Percentiles rank a stretch among this genome's conserved stretches.
Evolutionary conservation across 2,329 filamentous ascomycete genomes (phyloP).

Genomic region (Nigrospora oryzae): DNA sequence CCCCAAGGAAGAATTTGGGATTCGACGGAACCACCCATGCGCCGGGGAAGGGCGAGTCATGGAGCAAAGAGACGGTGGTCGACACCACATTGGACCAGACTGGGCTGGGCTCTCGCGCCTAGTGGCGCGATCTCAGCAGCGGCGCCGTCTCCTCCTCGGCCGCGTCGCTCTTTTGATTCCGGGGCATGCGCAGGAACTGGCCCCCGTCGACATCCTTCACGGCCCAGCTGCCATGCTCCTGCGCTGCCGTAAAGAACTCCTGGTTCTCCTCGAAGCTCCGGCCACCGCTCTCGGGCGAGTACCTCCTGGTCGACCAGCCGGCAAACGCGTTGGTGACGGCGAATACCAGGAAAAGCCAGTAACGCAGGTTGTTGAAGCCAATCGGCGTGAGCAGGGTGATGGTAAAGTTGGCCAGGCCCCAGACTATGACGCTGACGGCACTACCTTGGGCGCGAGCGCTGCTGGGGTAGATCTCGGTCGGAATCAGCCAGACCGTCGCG

Average conservation of each 20-base stretch:
- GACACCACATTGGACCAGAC: no score
- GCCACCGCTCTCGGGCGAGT: conserved; percentile 45
- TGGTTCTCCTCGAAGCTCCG: conserved; percentile 53
- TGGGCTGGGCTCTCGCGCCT: background rate
- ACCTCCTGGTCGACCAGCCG: conserved; percentile 42
- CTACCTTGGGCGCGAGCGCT: conserved; percentile 45
- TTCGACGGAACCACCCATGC: no score
- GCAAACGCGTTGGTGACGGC: conserved; percentile 44
- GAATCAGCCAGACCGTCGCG: conserved; percentile 50
- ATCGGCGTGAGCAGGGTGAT: conserved; percentile 49
- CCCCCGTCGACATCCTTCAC: conserved; percentile 44
- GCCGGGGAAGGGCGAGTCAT: no score
- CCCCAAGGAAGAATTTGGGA: no score
- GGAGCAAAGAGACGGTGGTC: no score
- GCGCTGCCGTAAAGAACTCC: conserved; percentile 46
- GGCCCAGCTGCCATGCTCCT: conserved; percentile 40
- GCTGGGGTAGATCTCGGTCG: conserved; percentile 49
- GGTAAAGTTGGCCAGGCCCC: conserved; percentile 49
- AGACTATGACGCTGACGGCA: conserved; percentile 44
- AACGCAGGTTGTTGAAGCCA: conserved; percentile 50
- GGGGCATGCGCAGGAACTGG: conserved; percentile 26
- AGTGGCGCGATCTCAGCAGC: background rate
- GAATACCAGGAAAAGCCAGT: conserved; percentile 50
- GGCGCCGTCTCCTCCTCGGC: background rate
- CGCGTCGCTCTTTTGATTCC: conserved; percentile 3